These are phyloP conservation scores for Phytophthora aleatoria DNA, from an alignment of 352 stramenopile genomes.

Conservation along the genomic window DNA sequence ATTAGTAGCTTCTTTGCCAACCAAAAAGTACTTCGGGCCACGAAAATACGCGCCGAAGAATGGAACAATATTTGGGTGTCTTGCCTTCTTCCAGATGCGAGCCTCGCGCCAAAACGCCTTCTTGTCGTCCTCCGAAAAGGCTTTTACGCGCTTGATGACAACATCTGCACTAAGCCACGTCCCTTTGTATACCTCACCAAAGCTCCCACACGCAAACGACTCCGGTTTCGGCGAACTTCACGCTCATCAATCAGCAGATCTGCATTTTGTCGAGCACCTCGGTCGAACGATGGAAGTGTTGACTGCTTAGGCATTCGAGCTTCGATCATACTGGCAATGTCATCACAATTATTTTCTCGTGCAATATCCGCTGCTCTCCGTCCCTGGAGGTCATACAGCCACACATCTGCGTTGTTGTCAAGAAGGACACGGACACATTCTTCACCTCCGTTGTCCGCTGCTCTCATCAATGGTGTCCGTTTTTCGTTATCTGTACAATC, in stretches of 20 bases:
- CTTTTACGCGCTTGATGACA: conserved; percentile 17
- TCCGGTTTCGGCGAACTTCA: conserved; percentile 10
- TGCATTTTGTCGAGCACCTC: conserved; percentile 5
- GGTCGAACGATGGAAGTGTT: too few relatives aligned
- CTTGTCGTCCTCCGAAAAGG: conserved; percentile 9
- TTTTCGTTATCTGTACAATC: conserved; percentile 4
- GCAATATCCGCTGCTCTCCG: conserved; percentile 3
- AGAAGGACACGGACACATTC: conserved; percentile 11
- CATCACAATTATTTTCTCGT: not conserved
- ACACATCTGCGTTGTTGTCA: conserved; percentile 5
- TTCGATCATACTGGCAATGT: conserved; percentile 3
- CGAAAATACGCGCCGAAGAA: conserved; percentile 50
- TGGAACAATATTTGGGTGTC: conserved; percentile 86
- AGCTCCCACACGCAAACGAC: conserved; percentile 5
- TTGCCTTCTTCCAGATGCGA: conserved; percentile 86
- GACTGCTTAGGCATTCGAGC: not conserved
- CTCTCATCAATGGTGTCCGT: conserved; percentile 13
- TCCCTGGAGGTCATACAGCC: not conserved
- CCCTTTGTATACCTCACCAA: conserved; percentile 16
- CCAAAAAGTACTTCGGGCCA: conserved; percentile 5
- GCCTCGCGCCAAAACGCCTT: conserved; percentile 57
- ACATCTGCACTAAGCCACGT: conserved; percentile 13
- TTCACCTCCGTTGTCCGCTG: conserved; percentile 1
- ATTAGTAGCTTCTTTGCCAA: conserved; percentile 12
- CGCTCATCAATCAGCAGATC: conserved; percentile 8